These are phyloP conservation scores for Multifurca ochricompacta DNA, from an alignment of 768 basidiomycete genomes.

Conservation along the genomic window DNA sequence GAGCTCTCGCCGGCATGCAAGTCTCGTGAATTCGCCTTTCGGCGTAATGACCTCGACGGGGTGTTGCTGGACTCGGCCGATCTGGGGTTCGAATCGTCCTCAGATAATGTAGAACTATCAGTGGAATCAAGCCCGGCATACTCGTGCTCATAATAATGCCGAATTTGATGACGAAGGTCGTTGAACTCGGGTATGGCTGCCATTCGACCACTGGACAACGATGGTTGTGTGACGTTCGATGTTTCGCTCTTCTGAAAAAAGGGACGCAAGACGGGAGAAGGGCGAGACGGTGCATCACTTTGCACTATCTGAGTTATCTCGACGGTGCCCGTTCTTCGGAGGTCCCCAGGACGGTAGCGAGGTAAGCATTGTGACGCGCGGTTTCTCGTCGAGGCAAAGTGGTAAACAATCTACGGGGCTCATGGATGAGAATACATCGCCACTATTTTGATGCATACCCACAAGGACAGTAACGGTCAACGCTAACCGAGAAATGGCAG, in stretches of 20 bases:
- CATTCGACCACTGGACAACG: slow-evolving; percentile 9
- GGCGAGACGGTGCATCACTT: not conserved
- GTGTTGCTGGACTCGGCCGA: slow-evolving; percentile 6
- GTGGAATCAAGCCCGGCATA: not conserved
- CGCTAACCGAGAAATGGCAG: slow-evolving; percentile 44
- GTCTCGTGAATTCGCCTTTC: not conserved
- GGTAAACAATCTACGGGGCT: slow-evolving; percentile 3
- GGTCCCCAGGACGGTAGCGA: not conserved
- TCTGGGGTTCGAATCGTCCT: slow-evolving; percentile 4
- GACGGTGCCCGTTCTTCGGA: not conserved
- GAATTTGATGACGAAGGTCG: not conserved
- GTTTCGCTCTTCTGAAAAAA: not conserved
- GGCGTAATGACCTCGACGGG: not conserved
- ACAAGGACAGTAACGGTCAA: slow-evolving; percentile 49
- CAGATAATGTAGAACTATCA: slow-evolving; percentile 12
- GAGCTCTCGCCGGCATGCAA: not conserved
- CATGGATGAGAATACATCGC: not conserved
- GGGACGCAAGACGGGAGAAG: not conserved
- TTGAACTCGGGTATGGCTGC: slow-evolving; percentile 15
- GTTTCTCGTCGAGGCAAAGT: not conserved
- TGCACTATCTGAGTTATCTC: not conserved
- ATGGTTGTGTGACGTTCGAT: not conserved
- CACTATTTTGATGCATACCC: slow-evolving; percentile 26
- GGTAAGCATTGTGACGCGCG: not conserved
- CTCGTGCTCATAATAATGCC: not conserved